phyloP scores from a whole-genome alignment of 2,329 filamentous ascomycete species.

The Tolypocladium pustulatum region DNA sequence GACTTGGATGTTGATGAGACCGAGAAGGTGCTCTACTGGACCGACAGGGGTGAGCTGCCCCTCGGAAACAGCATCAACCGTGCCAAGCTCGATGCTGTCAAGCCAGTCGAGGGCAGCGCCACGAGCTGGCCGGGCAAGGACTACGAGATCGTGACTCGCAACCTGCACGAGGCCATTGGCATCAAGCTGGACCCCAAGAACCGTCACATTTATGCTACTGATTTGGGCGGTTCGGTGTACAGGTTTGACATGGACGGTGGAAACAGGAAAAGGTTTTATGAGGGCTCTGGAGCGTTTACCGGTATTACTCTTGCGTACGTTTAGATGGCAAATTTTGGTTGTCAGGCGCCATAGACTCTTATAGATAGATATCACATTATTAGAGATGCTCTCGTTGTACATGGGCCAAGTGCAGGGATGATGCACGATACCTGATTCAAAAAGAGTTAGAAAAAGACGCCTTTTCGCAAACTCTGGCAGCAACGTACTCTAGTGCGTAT shows the following conservation, averaged over 20 bases:
- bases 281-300: not conserved
- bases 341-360: not conserved
- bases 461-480: no score
- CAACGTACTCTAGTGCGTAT: no score
- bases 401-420: no score
- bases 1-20: slow-evolving; percentile 44
- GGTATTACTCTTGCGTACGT: not conserved
- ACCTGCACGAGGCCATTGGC: slow-evolving; percentile 36
- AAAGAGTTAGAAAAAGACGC: no score
- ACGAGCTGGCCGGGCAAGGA: slow-evolving; percentile 6
- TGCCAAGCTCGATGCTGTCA: slow-evolving; percentile 5
- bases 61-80: slow-evolving; percentile 42
- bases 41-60: slow-evolving; percentile 47
- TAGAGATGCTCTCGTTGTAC: no score
- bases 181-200: slow-evolving; percentile 27
- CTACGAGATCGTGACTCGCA: slow-evolving; percentile 17
- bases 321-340: not conserved
- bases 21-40: slow-evolving; percentile 42
- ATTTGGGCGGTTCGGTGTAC: slow-evolving; percentile 29
- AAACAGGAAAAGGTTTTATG: slow-evolving; percentile 10
- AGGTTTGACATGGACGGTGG: slow-evolving; percentile 20
- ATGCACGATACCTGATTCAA: no score
- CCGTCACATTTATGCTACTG: slow-evolving; percentile 25
- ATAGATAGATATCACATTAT: no score
- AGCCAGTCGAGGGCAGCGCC: not conserved